These are phyloP conservation scores for Rhodosporidiobolus sp. DNA, from an alignment of 768 basidiomycete species.

Conservation along the genomic window DNA sequence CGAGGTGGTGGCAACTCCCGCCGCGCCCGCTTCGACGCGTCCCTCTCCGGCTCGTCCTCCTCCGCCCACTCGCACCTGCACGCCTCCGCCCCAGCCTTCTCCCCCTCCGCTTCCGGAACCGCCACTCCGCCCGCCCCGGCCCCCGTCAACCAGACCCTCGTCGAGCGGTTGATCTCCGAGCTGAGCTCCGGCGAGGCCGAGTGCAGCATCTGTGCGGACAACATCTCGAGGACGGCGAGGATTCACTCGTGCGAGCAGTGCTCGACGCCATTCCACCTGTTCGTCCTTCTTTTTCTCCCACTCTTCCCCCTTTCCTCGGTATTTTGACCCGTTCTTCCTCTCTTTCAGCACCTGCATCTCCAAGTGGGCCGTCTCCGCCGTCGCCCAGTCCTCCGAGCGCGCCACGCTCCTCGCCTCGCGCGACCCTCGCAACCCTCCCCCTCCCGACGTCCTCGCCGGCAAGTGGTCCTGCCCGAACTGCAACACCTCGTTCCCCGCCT, in stretches of 20 bases:
- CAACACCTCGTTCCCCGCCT: slow-evolving; percentile 58
- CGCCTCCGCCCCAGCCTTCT: slow-evolving; percentile 15
- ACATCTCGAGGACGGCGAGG: slow-evolving; percentile 71
- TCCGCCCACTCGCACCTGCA: slow-evolving; percentile 10
- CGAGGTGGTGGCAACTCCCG: slow-evolving; percentile 1
- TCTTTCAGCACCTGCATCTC: slow-evolving; percentile 66
- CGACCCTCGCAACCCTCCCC: slow-evolving; percentile 49
- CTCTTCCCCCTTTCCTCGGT: too few species aligned
- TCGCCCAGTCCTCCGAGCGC: slow-evolving; percentile 29
- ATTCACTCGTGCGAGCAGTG: slow-evolving; percentile 86
- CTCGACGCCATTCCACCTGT: slow-evolving; percentile 83
- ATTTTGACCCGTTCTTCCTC: too few species aligned
- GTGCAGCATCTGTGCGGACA: slow-evolving; percentile 66
- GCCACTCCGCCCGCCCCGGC: slow-evolving; percentile 15
- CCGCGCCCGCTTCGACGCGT: slow-evolving; percentile 20
- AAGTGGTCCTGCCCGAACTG: slow-evolving; percentile 96
- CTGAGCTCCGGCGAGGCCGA: slow-evolving; percentile 71
- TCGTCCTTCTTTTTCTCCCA: too few species aligned
- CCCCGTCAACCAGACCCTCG: slow-evolving; percentile 71
- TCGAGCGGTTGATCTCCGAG: slow-evolving; percentile 65
- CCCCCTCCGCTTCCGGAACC: slow-evolving; percentile 3
- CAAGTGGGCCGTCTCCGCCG: slow-evolving; percentile 78
- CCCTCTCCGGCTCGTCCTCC: slow-evolving; percentile 10
- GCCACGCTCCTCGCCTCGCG: slow-evolving; percentile 25
- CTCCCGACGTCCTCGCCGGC: slow-evolving; percentile 54